Evolutionary conservation across 805 yeast species (phyloP).

Genomic region (Yarrowia porcina): DNA sequence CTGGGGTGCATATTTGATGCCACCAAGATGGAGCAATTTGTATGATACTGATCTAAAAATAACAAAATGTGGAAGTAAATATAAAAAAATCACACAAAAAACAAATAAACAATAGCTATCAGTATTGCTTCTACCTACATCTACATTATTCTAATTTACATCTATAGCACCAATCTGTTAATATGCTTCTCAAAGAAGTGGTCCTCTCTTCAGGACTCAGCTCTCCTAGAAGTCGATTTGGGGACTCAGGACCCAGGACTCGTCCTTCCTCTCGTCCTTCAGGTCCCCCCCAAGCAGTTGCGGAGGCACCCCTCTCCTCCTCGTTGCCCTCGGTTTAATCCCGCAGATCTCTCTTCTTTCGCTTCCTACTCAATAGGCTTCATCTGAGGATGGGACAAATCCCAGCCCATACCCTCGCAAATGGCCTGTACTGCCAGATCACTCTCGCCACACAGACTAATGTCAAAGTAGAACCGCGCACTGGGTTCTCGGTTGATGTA

Average conservation of each 20-base stretch:
- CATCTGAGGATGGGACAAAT: constrained; percentile 54
- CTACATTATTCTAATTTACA: constrained; percentile 10
- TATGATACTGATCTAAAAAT: no score
- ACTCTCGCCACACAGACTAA: constrained; percentile 71
- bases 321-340: background rate
- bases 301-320: no score
- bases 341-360: no score
- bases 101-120: no score
- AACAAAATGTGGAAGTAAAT: background rate
- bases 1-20: constrained; percentile 4
- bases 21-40: no score
- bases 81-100: no score
- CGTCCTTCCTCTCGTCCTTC: no score
- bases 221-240: no score
- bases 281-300: no score
- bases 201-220: no score
- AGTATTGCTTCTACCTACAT: no score
- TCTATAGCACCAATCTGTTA: constrained; percentile 1
- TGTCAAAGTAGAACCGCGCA: constrained; percentile 73
- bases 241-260: no score
- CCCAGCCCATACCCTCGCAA: constrained; percentile 57
- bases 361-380: constrained; percentile 27
- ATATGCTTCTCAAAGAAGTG: background rate
- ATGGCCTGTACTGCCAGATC: constrained; percentile 76
- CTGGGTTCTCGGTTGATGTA: constrained; percentile 75